These are phyloP conservation scores for Grosmannia clavigera DNA, from an alignment of 2,329 filamentous ascomycete genomes.

Conservation along the genomic window DNA sequence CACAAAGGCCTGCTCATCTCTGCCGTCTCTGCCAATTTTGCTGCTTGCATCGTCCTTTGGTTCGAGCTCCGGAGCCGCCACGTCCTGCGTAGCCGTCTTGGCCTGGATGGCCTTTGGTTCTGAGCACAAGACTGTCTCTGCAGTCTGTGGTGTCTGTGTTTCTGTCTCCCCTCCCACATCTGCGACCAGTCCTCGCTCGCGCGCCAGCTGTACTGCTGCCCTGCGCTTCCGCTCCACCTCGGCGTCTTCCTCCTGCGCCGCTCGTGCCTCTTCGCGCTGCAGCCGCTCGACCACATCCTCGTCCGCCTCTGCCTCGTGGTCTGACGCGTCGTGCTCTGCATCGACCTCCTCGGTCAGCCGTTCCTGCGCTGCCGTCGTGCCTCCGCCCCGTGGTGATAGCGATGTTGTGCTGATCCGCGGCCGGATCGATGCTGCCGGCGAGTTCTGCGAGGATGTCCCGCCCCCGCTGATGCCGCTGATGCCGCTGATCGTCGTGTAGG, in stretches of 20 bases:
- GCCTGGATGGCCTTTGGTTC: background rate
- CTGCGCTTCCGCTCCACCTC: conserved; percentile 39
- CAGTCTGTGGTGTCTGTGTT: fast-evolving
- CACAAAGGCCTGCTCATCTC: conserved; percentile 28
- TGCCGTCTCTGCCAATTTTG: background rate
- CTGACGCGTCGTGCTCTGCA: background rate
- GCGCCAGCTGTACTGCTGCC: conserved; percentile 38
- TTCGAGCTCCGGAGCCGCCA: background rate
- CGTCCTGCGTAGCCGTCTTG: background rate
- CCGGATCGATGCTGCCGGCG: conserved; percentile 25
- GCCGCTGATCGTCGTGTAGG: conserved; percentile 38
- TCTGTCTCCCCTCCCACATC: background rate
- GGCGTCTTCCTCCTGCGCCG: conserved; percentile 39
- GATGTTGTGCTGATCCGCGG: conserved; percentile 10
- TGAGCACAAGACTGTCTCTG: background rate
- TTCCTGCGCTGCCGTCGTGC: background rate
- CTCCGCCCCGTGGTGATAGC: conserved; percentile 4
- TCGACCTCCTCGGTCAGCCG: background rate
- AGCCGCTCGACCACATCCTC: conserved; percentile 39
- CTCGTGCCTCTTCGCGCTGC: conserved; percentile 37
- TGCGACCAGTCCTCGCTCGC: conserved; percentile 31
- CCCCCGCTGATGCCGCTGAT: conserved; percentile 24
- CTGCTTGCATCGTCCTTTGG: background rate
- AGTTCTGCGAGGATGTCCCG: conserved; percentile 40
- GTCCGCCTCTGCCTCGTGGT: conserved; percentile 14